phyloP scores from a whole-genome alignment of 2,329 filamentous ascomycete genomes.

The Stagonosporopsis rhizophila region DNA sequence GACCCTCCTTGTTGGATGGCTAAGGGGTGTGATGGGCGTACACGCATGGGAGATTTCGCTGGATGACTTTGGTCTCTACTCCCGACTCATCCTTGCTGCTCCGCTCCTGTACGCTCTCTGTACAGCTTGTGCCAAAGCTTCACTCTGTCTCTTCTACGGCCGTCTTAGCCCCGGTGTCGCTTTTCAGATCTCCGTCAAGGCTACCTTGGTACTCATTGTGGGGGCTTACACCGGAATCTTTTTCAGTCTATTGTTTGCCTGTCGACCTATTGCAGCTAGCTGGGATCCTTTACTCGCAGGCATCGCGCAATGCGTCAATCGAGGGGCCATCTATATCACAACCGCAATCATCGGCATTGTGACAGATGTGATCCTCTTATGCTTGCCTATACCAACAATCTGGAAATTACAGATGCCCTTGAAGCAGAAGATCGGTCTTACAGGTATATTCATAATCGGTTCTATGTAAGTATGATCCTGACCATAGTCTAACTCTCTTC shows the following conservation, averaged over 20 bases:
- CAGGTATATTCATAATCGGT: slow-evolving; percentile 28
- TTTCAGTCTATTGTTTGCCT: slow-evolving; percentile 34
- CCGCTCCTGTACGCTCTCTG: slow-evolving; percentile 24
- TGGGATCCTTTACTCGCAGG: slow-evolving; percentile 25
- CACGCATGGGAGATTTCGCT: slow-evolving; percentile 29
- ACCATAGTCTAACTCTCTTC: too few species aligned
- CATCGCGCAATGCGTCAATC: slow-evolving; percentile 19
- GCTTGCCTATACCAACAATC: slow-evolving; percentile 28
- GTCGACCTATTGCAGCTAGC: slow-evolving; percentile 28
- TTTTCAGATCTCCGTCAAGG: slow-evolving; percentile 23
- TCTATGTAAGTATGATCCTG: slow-evolving; percentile 2
- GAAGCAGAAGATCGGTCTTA: slow-evolving; percentile 29
- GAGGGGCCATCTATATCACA: slow-evolving; percentile 31
- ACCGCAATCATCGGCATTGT: slow-evolving; percentile 28
- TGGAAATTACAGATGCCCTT: slow-evolving; percentile 27
- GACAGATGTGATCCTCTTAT: slow-evolving; percentile 29
- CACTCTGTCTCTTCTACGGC: slow-evolving; percentile 30
- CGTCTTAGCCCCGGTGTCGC: slow-evolving; percentile 18
- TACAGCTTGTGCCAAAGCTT: slow-evolving; percentile 25
- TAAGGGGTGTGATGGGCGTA: slow-evolving; percentile 19
- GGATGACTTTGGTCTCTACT: slow-evolving; percentile 1
- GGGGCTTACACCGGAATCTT: slow-evolving; percentile 30
- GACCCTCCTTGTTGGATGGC: slow-evolving; percentile 17
- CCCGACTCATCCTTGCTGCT: slow-evolving; percentile 23
- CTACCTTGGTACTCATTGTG: slow-evolving; percentile 25